Evolutionary conservation across 225 moss, liverwort and hornwort species (phyloP).

Genomic region (Thuidium tamariscinum): DNA sequence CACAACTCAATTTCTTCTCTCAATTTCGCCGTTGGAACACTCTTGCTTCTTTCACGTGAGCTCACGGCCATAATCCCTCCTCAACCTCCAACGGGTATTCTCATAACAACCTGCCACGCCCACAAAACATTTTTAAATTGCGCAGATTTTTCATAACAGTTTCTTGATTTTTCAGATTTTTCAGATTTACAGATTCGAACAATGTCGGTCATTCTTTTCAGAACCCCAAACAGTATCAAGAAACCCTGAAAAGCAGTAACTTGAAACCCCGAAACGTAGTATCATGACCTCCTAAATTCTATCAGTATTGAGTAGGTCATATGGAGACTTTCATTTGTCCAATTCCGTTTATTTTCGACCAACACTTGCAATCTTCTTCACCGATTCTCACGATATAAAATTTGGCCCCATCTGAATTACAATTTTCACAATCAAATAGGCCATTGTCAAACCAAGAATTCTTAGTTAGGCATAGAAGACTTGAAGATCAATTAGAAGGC

Average conservation of each 20-base stretch:
- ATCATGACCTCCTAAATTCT: neutral
- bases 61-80: neutral
- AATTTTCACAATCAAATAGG: neutral
- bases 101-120: neutral
- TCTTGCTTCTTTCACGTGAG: neutral
- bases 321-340: neutral
- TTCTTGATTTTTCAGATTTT: no score
- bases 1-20: neutral
- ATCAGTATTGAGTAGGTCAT: neutral
- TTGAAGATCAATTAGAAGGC: neutral
- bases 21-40: neutral
- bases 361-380: neutral
- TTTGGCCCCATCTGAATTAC: neutral
- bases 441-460: neutral
- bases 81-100: neutral
- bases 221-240: neutral
- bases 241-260: neutral
- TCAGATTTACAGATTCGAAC: neutral
- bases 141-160: no score
- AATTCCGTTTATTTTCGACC: neutral
- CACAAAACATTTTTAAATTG: neutral
- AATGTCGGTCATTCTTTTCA: neutral
- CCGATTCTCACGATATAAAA: neutral
- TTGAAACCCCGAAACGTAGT: neutral
- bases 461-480: neutral